Evolutionary conservation across 495 filamentous ascomycete species (phyloP).

Genomic region (Podospora appendiculata): DNA sequence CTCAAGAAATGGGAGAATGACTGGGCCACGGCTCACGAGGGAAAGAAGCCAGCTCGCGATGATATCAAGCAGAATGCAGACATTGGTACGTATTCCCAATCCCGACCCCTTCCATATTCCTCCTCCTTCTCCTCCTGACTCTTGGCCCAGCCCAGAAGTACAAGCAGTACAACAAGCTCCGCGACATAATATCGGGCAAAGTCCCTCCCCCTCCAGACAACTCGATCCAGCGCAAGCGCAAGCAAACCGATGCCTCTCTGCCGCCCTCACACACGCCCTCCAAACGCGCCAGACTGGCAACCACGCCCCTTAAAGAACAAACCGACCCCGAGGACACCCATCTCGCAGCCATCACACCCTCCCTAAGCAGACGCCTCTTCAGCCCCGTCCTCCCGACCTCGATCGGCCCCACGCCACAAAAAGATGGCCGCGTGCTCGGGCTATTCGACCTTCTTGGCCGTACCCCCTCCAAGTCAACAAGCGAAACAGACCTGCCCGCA

Average conservation of each 20-base stretch:
- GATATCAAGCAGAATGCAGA: conserved; percentile 80
- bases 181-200: conserved; percentile 51
- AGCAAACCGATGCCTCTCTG: conserved; percentile 24
- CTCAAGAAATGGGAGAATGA: conserved; percentile 81
- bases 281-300: conserved; percentile 21
- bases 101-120: neutral
- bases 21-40: conserved; percentile 61
- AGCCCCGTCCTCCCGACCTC: conserved; percentile 48
- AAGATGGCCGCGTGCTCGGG: conserved; percentile 77
- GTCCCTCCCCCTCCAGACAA: conserved; percentile 26
- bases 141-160: conserved; percentile 68
- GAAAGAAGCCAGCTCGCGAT: conserved; percentile 68
- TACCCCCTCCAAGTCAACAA: conserved; percentile 24
- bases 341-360: conserved; percentile 52
- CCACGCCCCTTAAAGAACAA: conserved; percentile 35
- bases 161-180: conserved; percentile 74
- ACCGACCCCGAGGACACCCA: conserved; percentile 19
- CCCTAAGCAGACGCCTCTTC: conserved; percentile 46
- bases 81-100: conserved; percentile 53
- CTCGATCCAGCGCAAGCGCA: conserved; percentile 27
- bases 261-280: conserved; percentile 39
- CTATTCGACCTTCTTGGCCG: conserved; percentile 81
- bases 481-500: neutral
- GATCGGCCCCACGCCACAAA: conserved; percentile 85
- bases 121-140: neutral